Evolutionary conservation across 2,329 filamentous ascomycete species (phyloP), one percentile per base, ranked within the genome.

Genomic region (Achaetomium macrosporum): DNA sequence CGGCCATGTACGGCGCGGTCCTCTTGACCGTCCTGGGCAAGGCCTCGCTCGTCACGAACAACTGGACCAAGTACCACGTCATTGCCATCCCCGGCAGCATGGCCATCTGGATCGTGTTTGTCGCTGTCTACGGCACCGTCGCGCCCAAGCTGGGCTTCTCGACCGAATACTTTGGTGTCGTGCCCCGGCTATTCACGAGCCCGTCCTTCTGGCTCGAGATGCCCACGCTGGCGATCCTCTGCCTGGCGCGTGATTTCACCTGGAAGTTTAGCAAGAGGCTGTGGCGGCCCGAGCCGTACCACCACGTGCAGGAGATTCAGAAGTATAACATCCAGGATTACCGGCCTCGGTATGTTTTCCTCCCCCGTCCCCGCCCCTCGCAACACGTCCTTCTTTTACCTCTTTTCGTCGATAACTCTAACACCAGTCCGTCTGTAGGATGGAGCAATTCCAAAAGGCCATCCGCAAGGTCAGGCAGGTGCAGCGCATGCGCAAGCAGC

Each of bases 321-420:
- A 99, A 99, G 73, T 99, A 97, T 75, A 99, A 99, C 65, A 96
- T 99, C 56, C 93, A 99, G 73, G 93, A 99, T 73, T 99, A 99
- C 72, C 80, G 93, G 66, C 93, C 93, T 57, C 85, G 93, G 88
- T 91, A 80, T 62, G 79, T 76, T 55, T 44, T 43, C 35, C 10
- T 12, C 42, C 13, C 13, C 45, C 19, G n/a, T n/a, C n/a, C n/a
- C n/a, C n/a, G n/a, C n/a, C n/a, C n/a, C n/a, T n/a, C n/a, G n/a
- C n/a, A n/a, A n/a, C n/a, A n/a, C n/a, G n/a, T 36, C 50, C 8
- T n/a, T 36, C 37, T 29, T 47, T 46, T 46, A 6, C 25, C 66
- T 29, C 65, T 50, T 35, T 41, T 53, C 20, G 2, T 8, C 20
- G 19, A 20, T 36, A 36, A n/a, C 40, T 13, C 39, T 51, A 20